Evolutionary conservation across 192 early-diverging fungal species (phyloP).

Genomic region (Coemansia sp.): DNA sequence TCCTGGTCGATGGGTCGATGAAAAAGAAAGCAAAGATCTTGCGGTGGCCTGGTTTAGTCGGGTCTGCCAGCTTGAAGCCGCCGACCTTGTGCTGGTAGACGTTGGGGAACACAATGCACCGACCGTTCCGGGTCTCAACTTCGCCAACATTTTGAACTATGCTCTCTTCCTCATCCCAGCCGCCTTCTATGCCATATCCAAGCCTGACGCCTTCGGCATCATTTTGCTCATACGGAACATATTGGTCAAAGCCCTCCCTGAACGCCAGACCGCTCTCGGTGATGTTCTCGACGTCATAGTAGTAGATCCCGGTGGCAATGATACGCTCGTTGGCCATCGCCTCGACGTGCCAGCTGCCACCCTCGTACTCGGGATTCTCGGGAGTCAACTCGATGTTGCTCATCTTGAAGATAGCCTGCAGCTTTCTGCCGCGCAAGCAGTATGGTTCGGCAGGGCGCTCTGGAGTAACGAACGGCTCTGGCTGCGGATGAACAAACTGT

Average conservation of each 20-base stretch:
- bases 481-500: too few species aligned
- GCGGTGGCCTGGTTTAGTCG: conserved; percentile 61
- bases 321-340: conserved; percentile 68
- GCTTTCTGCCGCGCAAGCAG: conserved; percentile 6
- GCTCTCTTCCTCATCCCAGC: conserved; percentile 16
- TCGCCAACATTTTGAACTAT: conserved; percentile 37
- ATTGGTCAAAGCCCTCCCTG: conserved; percentile 24
- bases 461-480: too few species aligned
- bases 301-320: conserved; percentile 68
- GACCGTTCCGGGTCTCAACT: too few species aligned
- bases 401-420: conserved; percentile 71
- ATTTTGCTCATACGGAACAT: conserved; percentile 7
- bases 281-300: conserved; percentile 69
- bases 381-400: conserved; percentile 65
- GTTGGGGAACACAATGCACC: too few species aligned
- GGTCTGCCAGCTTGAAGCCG: conserved; percentile 26
- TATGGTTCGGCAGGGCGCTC: too few species aligned
- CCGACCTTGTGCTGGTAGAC: too few species aligned
- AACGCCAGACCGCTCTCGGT: conserved; percentile 61
- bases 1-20: conserved; percentile 59
- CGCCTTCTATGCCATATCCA: conserved; percentile 41
- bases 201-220: conserved; percentile 17
- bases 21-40: conserved; percentile 73
- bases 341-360: conserved; percentile 65
- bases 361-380: conserved; percentile 58